phyloP scores from a whole-genome alignment of 495 filamentous ascomycete species.

The Aspergillus diversus region DNA sequence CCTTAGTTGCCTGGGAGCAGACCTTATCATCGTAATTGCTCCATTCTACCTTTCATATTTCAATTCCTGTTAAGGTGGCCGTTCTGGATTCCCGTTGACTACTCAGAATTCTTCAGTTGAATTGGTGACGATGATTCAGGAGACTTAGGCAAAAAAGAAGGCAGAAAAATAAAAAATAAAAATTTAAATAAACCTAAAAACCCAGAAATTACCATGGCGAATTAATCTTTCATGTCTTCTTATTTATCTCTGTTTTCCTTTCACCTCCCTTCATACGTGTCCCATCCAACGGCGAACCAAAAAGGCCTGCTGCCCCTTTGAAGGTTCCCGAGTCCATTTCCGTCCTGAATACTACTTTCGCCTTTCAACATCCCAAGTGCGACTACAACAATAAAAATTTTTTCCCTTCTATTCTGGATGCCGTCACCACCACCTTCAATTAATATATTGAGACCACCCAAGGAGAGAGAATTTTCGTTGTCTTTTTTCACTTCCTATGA shows the following conservation, averaged over 20 bases:
- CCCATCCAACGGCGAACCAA: constrained; percentile 6
- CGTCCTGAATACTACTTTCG: not conserved
- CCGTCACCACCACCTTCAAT: not conserved
- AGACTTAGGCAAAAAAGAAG: constrained; percentile 4
- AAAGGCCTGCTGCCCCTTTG: not conserved
- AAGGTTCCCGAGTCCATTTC: not conserved
- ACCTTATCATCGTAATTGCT: too few species aligned
- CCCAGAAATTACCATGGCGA: not conserved
- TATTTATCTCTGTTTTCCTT: not conserved
- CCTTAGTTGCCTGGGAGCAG: too few species aligned
- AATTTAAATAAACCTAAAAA: not conserved
- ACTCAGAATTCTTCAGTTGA: constrained; percentile 11
- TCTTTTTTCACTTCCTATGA: not conserved
- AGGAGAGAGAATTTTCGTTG: not conserved
- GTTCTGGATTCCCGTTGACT: not conserved
- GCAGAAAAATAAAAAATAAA: constrained; percentile 1
- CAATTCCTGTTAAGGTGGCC: too few species aligned
- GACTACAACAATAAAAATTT: not conserved
- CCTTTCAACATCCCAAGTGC: not conserved
- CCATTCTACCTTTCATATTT: too few species aligned
- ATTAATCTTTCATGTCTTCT: not conserved
- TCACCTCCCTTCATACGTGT: constrained; percentile 6
- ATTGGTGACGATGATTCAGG: not conserved
- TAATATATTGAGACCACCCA: not conserved
- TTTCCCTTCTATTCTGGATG: not conserved